These are phyloP conservation scores for Parachaetomium inaequale DNA, from an alignment of 495 filamentous ascomycete genomes.

Conservation along the genomic window DNA sequence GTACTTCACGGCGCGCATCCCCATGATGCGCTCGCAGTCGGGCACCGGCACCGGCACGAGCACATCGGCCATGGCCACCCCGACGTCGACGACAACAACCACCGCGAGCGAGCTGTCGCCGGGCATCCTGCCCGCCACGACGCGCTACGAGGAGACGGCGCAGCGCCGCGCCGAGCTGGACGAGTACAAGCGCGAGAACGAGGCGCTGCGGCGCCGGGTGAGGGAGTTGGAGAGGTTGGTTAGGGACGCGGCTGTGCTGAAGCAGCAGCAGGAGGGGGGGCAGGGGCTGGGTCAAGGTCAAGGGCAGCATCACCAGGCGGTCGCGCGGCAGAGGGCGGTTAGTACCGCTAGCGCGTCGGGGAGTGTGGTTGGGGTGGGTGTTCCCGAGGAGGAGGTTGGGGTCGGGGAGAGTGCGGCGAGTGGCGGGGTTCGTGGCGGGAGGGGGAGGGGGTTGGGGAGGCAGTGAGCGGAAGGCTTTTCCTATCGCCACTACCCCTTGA, in stretches of 20 bases:
- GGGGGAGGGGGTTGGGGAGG: not conserved
- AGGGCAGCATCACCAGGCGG: constrained; percentile 40
- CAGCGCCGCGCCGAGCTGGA: constrained; percentile 70
- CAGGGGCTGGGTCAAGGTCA: constrained; percentile 33
- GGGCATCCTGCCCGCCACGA: constrained; percentile 48
- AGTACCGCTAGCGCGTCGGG: constrained; percentile 36
- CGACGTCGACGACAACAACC: constrained; percentile 1
- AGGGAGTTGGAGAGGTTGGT: constrained; percentile 64
- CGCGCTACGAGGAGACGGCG: constrained; percentile 67
- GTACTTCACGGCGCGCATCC: constrained; percentile 34
- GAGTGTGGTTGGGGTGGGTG: constrained; percentile 39
- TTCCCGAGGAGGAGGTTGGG: constrained; percentile 48
- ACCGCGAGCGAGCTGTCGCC: constrained; percentile 39
- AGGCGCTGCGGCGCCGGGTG: constrained; percentile 66
- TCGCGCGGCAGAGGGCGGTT: constrained; percentile 26
- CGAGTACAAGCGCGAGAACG: constrained; percentile 73
- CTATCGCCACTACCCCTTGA: no score
- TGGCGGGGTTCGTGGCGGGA: not conserved
- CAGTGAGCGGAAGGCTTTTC: not conserved
- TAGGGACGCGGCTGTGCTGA: constrained; percentile 29
- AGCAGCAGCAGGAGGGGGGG: not conserved
- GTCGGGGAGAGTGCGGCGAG: constrained; percentile 53
- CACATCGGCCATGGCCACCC: constrained; percentile 19
- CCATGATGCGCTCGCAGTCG: constrained; percentile 2
- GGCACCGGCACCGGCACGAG: constrained; percentile 4